These are phyloP conservation scores for Xylaria sp. DNA, from an alignment of 2,329 filamentous ascomycete species.

Conservation along the genomic window DNA sequence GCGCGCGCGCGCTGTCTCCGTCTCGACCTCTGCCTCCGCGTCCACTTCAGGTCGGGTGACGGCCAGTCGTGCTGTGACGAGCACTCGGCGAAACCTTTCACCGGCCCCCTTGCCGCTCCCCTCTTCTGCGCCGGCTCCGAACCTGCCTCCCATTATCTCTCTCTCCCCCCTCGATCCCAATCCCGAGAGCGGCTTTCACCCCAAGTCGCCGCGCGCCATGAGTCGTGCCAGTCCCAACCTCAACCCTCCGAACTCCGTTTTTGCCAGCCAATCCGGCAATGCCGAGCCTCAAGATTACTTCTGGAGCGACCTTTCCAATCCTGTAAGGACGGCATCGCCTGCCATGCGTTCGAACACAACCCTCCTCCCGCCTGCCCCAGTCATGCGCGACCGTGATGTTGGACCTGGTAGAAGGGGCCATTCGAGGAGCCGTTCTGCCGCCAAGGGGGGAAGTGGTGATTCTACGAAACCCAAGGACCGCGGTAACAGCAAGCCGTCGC, in stretches of 20 bases:
- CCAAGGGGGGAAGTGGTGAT: slow-evolving; percentile 59
- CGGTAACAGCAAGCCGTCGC: slow-evolving; percentile 65
- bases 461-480: slow-evolving; percentile 53
- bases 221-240: slow-evolving; percentile 42
- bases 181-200: slow-evolving; percentile 37
- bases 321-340: slow-evolving; percentile 40
- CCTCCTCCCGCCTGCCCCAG: slow-evolving; percentile 45
- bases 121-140: slow-evolving; percentile 50
- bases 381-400: slow-evolving; percentile 45
- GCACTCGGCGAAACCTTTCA: slow-evolving; percentile 27
- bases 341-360: slow-evolving; percentile 40
- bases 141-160: slow-evolving; percentile 55
- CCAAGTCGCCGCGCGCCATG: slow-evolving; percentile 39
- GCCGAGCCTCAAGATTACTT: slow-evolving; percentile 43
- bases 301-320: slow-evolving; percentile 45
- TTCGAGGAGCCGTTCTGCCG: slow-evolving; percentile 58
- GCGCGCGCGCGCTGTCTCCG: slow-evolving; percentile 21
- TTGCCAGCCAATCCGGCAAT: slow-evolving; percentile 38
- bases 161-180: slow-evolving; percentile 54
- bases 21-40: slow-evolving; percentile 5
- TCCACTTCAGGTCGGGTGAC: slow-evolving; percentile 12
- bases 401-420: slow-evolving; percentile 56
- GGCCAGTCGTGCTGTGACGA: slow-evolving; percentile 20
- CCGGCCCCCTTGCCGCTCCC: slow-evolving; percentile 50
- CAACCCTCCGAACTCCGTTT: slow-evolving; percentile 41